A percentile compares a stretch with the other conserved stretches of the same genome.
phyloP scores from a whole-genome alignment of 176 grass and related monocot genomes.

The Leersia perrieri region DNA sequence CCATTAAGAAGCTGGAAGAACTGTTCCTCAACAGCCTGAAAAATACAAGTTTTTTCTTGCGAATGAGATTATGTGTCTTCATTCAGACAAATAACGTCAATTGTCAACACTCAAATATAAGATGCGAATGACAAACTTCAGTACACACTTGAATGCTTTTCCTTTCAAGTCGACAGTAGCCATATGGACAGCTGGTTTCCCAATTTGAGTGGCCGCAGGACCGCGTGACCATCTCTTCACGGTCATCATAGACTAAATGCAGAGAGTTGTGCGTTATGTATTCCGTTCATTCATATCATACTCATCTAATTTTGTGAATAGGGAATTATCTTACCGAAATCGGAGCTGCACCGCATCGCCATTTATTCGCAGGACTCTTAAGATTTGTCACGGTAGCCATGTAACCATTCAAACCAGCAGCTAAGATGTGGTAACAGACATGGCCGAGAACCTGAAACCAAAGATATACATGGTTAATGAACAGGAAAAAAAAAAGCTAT shows the following conservation, averaged over 20 bases:
- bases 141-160: conserved; percentile 74
- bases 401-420: conserved; percentile 89
- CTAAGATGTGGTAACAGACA: conserved; percentile 91
- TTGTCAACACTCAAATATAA: background rate
- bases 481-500: conserved; percentile 10
- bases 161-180: conserved; percentile 84
- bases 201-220: conserved; percentile 64
- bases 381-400: conserved; percentile 99
- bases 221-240: conserved; percentile 86
- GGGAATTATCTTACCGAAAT: conserved; percentile 63
- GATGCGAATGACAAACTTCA: background rate
- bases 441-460: conserved; percentile 85
- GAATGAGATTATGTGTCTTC: background rate
- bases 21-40: conserved; percentile 73
- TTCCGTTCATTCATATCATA: background rate
- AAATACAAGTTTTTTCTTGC: background rate
- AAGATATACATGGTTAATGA: conserved; percentile 23
- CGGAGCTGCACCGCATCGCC: conserved; percentile 92
- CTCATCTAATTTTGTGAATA: background rate
- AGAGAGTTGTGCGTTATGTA: conserved; percentile 22
- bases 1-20: conserved; percentile 77
- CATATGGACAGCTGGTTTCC: conserved; percentile 96
- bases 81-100: background rate
- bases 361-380: conserved; percentile 91
- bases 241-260: conserved; percentile 89